Conservation (phyloP, 257 asterid genomes). For the Solanum gandarillasii region DNA sequence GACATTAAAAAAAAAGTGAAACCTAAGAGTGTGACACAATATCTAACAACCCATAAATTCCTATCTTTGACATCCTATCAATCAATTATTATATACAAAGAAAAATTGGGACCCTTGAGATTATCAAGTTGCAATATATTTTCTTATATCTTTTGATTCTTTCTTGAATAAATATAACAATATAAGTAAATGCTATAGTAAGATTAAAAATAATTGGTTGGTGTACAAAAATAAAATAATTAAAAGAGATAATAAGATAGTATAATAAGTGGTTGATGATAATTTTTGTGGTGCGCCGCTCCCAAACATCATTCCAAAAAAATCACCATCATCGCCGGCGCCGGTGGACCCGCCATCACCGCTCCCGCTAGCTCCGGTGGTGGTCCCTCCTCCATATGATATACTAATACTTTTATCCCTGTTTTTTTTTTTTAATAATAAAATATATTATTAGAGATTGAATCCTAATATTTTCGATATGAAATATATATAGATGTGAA, state of each 20-base stretch:
- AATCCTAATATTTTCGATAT: not conserved
- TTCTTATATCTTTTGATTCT: not conserved
- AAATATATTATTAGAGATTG: not conserved
- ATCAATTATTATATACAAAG: not conserved
- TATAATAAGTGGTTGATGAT: conserved; percentile 17
- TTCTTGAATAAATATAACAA: not conserved
- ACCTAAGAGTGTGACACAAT: not conserved
- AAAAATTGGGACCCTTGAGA: not conserved
- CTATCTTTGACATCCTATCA: not conserved
- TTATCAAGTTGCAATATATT: not conserved
- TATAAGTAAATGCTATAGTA: conserved; percentile 3
- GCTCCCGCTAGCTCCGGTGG: conserved; percentile 19
- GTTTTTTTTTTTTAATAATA: not conserved
- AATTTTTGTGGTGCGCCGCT: conserved; percentile 31
- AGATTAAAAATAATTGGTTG: conserved; percentile 11
- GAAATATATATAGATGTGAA: not conserved
- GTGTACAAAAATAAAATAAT: conserved; percentile 32
- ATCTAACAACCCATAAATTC: not conserved
- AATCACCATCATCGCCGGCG: conserved; percentile 25
- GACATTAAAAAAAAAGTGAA: not conserved
- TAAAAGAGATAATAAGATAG: conserved; percentile 30
- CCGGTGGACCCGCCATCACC: conserved; percentile 24
- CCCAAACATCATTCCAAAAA: conserved; percentile 62
- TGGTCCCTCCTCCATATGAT: conserved; percentile 48
- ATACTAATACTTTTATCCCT: conserved; percentile 56